Conservation (phyloP, 2,329 filamentous ascomycete genomes). For the Scedosporium aurantiacum region DNA sequence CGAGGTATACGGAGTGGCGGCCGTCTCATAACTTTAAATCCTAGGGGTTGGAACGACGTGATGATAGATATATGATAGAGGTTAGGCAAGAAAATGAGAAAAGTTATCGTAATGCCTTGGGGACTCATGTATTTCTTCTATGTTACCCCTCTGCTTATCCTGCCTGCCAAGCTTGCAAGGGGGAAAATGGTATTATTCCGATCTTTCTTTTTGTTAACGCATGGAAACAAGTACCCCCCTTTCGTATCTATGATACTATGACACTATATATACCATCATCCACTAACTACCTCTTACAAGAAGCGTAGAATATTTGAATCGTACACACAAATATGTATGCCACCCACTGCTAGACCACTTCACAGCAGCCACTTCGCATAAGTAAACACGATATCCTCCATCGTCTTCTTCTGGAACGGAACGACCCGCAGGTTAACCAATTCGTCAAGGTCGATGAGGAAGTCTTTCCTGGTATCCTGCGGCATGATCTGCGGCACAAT, state of each 20-base stretch:
- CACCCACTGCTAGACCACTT: background rate
- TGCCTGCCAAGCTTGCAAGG: background rate
- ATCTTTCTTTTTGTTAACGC: constrained; percentile 2
- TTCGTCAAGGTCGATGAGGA: constrained; percentile 79
- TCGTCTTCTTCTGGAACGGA: constrained; percentile 63
- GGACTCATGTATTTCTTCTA: background rate
- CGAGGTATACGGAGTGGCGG: constrained; percentile 7
- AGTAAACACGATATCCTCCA: constrained; percentile 81
- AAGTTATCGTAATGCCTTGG: background rate
- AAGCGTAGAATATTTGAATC: background rate
- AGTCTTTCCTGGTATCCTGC: constrained; percentile 66
- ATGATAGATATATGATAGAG: background rate
- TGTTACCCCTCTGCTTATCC: background rate
- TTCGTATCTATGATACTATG: background rate
- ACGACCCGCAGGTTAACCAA: constrained; percentile 75
- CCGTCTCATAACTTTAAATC: constrained; percentile 2
- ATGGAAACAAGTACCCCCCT: too few species aligned
- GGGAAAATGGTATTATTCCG: background rate
- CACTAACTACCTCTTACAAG: too few species aligned
- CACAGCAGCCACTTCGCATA: constrained; percentile 64
- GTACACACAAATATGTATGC: background rate
- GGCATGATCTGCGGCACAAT: constrained; percentile 53
- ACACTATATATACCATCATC: background rate
- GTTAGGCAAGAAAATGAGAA: background rate
- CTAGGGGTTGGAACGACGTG: background rate